Conservation (phyloP, 129 eudicot genomes). For the Flaveria brownii region DNA sequence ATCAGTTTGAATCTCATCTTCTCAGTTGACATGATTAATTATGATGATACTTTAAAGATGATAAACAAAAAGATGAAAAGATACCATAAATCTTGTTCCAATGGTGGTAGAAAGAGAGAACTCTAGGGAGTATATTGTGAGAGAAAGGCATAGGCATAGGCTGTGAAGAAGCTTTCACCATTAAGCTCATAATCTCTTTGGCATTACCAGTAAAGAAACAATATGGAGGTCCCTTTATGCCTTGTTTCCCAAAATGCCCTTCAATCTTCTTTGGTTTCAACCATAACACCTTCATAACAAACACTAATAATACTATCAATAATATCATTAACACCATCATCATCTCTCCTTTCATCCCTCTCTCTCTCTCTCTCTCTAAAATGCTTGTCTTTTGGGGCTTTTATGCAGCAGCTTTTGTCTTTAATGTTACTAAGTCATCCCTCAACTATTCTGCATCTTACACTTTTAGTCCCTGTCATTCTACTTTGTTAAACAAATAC, state of each 20-base stretch:
- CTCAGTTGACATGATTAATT: not conserved
- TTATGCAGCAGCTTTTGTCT: constrained; percentile 41
- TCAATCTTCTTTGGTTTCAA: constrained; percentile 88
- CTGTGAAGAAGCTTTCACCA: constrained; percentile 80
- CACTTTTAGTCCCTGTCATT: constrained; percentile 18
- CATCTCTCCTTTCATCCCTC: constrained; percentile 22
- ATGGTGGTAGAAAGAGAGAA: constrained; percentile 94
- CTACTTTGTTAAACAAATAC: not conserved
- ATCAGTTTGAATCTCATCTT: not conserved
- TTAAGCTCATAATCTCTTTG: constrained; percentile 76
- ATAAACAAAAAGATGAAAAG: not conserved
- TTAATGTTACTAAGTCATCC: constrained; percentile 12
- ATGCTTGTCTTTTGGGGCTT: constrained; percentile 38
- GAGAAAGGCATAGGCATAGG: constrained; percentile 74
- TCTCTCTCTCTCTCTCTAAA: constrained; percentile 12
- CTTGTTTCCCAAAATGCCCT: constrained; percentile 80
- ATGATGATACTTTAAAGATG: not conserved
- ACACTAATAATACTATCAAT: constrained; percentile 19
- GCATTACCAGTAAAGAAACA: constrained; percentile 86
- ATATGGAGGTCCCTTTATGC: constrained; percentile 90
- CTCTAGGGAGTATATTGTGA: constrained; percentile 94
- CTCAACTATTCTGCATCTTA: constrained; percentile 8
- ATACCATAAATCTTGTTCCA: constrained; percentile 97
- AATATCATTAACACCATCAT: constrained; percentile 31
- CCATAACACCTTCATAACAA: constrained; percentile 59